These are phyloP conservation scores for Citrus inodora DNA, from an alignment of 345 rosid species.

Conservation along the genomic window DNA sequence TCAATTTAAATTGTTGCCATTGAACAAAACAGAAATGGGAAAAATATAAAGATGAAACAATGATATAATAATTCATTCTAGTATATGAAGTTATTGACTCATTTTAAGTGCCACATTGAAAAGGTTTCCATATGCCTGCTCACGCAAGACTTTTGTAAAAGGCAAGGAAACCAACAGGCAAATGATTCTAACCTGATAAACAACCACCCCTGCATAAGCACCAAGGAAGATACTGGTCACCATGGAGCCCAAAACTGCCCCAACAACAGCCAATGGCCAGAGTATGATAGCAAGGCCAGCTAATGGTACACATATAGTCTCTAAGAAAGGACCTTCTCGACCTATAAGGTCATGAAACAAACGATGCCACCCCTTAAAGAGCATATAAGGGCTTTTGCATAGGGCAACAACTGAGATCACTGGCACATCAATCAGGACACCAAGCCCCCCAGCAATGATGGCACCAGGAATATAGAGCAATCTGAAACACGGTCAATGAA, in stretches of 20 bases:
- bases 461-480: constrained; percentile 71
- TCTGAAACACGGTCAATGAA: constrained; percentile 38
- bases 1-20: not conserved
- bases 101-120: not conserved
- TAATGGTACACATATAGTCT: constrained; percentile 94
- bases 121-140: not conserved
- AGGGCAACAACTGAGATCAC: constrained; percentile 67
- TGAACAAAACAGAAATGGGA: not conserved
- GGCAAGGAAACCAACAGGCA: not conserved
- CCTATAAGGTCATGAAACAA: constrained; percentile 87
- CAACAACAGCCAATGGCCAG: constrained; percentile 94
- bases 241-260: constrained; percentile 78
- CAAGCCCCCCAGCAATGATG: constrained; percentile 55
- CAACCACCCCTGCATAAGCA: constrained; percentile 76
- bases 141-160: not conserved
- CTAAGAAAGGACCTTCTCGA: constrained; percentile 97
- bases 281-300: constrained; percentile 92
- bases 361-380: constrained; percentile 94
- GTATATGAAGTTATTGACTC: not conserved
- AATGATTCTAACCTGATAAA: constrained; percentile 56
- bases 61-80: not conserved
- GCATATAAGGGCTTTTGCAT: constrained; percentile 87
- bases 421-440: constrained; percentile 64
- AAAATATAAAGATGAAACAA: not conserved
- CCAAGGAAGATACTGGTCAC: constrained; percentile 80